Evolutionary conservation across 2,329 filamentous ascomycete species (phyloP).

Genomic region (Fusarium chlamydosporum): DNA sequence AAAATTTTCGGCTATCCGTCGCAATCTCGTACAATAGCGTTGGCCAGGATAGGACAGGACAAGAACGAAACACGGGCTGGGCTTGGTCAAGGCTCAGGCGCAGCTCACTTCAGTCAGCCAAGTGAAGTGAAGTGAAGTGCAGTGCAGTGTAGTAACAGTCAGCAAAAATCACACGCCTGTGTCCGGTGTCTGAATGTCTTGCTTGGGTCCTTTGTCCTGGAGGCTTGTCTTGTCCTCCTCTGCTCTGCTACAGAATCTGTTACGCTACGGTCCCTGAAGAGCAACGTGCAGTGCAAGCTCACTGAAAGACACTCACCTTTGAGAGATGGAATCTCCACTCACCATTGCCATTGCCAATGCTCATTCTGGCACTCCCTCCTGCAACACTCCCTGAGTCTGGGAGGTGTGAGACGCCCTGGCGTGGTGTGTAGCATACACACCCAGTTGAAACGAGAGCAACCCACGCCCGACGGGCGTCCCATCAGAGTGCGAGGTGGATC

Average conservation of each 20-base stretch:
- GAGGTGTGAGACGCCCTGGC: constrained; percentile 43
- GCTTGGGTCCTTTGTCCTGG: constrained; percentile 28
- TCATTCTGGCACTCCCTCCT: constrained; percentile 36
- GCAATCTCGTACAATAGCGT: constrained; percentile 38
- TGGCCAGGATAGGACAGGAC: constrained; percentile 25
- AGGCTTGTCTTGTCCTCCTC: constrained; percentile 25
- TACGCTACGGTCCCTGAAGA: constrained; percentile 10
- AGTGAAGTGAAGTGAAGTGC: neutral
- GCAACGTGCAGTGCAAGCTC: constrained; percentile 14
- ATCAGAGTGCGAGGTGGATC: constrained; percentile 33
- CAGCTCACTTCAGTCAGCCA: constrained; percentile 35
- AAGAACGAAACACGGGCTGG: constrained; percentile 15
- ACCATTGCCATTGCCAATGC: constrained; percentile 1
- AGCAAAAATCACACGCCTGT: constrained; percentile 49
- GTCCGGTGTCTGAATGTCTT: constrained; percentile 48
- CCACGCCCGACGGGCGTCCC: constrained; percentile 40
- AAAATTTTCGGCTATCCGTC: constrained; percentile 39
- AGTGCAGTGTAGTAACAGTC: constrained; percentile 16
- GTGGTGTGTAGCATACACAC: constrained; percentile 24
- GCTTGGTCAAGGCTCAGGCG: constrained; percentile 24
- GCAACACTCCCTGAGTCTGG: constrained; percentile 24
- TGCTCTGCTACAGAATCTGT: constrained; percentile 13
- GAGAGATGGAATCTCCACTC: constrained; percentile 27
- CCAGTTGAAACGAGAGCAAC: constrained; percentile 38
- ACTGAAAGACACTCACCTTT: constrained; percentile 30